phyloP scores from a whole-genome alignment of 345 rosid genomes.

The Hypericum perforatum region DNA sequence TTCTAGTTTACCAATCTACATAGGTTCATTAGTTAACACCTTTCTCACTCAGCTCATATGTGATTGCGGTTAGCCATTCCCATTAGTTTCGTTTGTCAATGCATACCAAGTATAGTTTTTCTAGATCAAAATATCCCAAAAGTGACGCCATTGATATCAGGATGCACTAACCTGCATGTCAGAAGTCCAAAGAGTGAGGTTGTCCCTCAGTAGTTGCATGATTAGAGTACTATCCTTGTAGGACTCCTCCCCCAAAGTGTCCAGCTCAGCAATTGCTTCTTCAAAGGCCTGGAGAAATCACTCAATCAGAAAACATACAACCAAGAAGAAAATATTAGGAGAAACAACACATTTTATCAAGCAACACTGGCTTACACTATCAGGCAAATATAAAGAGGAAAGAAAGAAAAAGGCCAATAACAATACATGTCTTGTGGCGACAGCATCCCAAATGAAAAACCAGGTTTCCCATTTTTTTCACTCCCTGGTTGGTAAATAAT shows the following conservation, averaged over 20 bases:
- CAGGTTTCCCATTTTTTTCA: no score
- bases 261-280: slow-evolving; percentile 6
- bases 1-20: no score
- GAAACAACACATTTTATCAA: neutral
- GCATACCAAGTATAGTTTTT: neutral
- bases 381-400: no score
- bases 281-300: neutral
- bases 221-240: slow-evolving; percentile 6
- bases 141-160: neutral
- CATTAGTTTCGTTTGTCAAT: neutral
- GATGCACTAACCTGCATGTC: slow-evolving; percentile 6
- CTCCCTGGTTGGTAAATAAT: no score
- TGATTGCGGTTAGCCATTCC: no score
- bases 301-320: neutral
- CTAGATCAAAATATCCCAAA: neutral
- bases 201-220: slow-evolving; percentile 3
- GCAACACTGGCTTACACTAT: neutral
- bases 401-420: no score
- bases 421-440: no score
- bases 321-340: neutral
- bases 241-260: slow-evolving; percentile 4
- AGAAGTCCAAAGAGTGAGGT: slow-evolving; percentile 7
- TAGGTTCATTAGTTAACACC: no score
- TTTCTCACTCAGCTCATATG: no score
- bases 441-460: no score